Conservation (phyloP, 257 asterid species). For the Ilex asprella region DNA sequence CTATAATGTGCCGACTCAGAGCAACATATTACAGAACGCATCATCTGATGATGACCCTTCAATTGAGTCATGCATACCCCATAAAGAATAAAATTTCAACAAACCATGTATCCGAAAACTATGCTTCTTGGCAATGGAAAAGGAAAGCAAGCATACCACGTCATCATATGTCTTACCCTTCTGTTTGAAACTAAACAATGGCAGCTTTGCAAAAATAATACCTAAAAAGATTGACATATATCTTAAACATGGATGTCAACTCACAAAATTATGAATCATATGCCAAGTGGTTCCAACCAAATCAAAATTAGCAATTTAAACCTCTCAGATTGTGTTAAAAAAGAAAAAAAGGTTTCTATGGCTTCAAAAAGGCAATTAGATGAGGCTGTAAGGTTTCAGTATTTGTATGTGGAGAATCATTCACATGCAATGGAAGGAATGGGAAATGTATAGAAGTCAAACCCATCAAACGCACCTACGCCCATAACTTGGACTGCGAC, state of each 20-base stretch:
- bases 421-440: not conserved
- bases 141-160: not conserved
- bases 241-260: no score
- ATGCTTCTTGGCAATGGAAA: not conserved
- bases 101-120: not conserved
- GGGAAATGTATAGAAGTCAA: not conserved
- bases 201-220: no score
- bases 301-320: not conserved
- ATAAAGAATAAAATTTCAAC: no score
- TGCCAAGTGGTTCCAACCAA: no score
- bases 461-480: conserved; percentile 27
- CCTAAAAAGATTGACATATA: no score
- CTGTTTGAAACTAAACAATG: no score
- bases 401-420: not conserved
- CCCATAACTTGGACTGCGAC: conserved; percentile 61
- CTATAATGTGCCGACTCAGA: no score
- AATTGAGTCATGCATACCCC: no score
- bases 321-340: not conserved
- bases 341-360: not conserved
- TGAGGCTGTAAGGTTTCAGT: not conserved
- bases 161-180: no score
- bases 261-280: no score
- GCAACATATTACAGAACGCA: no score
- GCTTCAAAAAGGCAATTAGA: not conserved
- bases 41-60: no score